These are phyloP conservation scores for Solanum chmielewskii DNA, from an alignment of 257 asterid species.

Conservation along the genomic window DNA sequence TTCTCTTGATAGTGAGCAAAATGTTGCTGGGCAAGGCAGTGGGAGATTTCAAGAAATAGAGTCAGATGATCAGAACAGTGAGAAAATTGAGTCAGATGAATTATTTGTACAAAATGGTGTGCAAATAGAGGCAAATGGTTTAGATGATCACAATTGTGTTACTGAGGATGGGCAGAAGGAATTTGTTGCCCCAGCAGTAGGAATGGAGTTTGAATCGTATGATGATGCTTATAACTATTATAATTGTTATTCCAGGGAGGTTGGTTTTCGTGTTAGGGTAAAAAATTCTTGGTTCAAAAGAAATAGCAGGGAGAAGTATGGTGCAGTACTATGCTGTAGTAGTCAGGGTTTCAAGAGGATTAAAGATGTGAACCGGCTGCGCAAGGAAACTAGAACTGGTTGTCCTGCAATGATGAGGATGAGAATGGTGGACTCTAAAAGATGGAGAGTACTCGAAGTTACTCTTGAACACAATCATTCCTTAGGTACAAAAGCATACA, in stretches of 20 bases:
- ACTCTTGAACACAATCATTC: conserved; percentile 66
- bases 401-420: conserved; percentile 77
- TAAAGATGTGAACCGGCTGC: conserved; percentile 56
- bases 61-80: conserved; percentile 14
- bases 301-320: conserved; percentile 84
- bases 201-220: conserved; percentile 86
- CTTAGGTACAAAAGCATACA: conserved; percentile 41
- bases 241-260: conserved; percentile 63
- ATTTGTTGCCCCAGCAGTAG: conserved; percentile 55
- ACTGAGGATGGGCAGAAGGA: conserved; percentile 28
- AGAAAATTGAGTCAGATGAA: neutral
- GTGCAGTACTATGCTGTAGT: conserved; percentile 84
- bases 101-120: neutral
- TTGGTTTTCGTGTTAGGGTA: conserved; percentile 69
- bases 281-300: conserved; percentile 89
- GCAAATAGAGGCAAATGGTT: conserved; percentile 2
- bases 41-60: conserved; percentile 15
- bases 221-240: conserved; percentile 78
- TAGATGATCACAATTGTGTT: conserved; percentile 17
- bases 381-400: conserved; percentile 90
- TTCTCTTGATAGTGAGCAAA: conserved; percentile 22
- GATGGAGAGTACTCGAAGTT: conserved; percentile 82
- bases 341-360: conserved; percentile 79
- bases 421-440: conserved; percentile 52
- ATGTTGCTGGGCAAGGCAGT: conserved; percentile 13